These are phyloP conservation scores for Blastobotrys proliferans DNA, from an alignment of 1,139 yeast species.

Conservation along the genomic window DNA sequence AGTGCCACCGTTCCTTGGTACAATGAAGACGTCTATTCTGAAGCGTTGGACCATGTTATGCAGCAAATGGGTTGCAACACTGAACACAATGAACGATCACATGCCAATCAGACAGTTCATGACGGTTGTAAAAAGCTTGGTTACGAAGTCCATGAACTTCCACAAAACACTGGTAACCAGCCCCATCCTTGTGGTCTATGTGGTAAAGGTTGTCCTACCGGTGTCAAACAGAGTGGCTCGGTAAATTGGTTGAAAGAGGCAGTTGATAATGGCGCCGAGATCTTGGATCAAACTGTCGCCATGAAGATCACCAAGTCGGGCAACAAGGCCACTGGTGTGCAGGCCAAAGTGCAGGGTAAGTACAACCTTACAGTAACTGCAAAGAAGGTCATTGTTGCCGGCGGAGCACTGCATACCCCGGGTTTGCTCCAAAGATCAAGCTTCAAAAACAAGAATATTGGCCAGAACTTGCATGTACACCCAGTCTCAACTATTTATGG, in stretches of 20 bases:
- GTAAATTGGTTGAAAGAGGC: conserved; percentile 54
- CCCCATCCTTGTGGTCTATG: conserved; percentile 51
- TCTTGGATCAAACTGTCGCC: conserved; percentile 49
- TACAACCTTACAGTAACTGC: conserved; percentile 45
- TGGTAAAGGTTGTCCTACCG: conserved; percentile 51
- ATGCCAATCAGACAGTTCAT: conserved; percentile 44
- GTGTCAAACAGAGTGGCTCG: conserved; percentile 51
- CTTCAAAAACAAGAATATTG: conserved; percentile 52
- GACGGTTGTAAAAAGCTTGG: conserved; percentile 49
- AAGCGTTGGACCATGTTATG: conserved; percentile 48
- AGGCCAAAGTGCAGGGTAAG: conserved; percentile 31
- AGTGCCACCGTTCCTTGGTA: conserved; percentile 44
- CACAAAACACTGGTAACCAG: conserved; percentile 52
- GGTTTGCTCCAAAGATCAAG: conserved; percentile 48
- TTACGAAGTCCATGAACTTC: conserved; percentile 41
- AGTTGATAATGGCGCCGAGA: conserved; percentile 44
- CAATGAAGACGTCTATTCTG: conserved; percentile 44
- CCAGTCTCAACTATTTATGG: conserved; percentile 47
- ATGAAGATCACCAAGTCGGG: conserved; percentile 39
- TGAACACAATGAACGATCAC: conserved; percentile 45
- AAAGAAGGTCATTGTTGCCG: conserved; percentile 45
- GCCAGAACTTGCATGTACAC: conserved; percentile 51
- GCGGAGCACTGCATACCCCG: conserved; percentile 55
- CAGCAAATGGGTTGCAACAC: conserved; percentile 50
- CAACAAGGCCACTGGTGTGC: conserved; percentile 47